Evolutionary conservation across 2,329 filamentous ascomycete genomes (phyloP).

Genomic region (Alternaria sp.): DNA sequence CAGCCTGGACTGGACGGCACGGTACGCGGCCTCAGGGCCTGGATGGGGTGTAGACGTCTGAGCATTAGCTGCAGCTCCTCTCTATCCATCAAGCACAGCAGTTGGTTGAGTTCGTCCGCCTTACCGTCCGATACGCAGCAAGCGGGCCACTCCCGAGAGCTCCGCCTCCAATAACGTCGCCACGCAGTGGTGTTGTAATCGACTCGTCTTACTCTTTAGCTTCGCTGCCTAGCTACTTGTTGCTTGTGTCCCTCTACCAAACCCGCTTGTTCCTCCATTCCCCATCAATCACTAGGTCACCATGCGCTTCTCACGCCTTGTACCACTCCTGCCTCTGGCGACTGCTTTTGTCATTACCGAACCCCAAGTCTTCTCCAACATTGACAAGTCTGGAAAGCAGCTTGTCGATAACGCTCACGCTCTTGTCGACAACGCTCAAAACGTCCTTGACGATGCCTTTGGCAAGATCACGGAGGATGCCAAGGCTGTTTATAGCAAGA

Average conservation of each 20-base stretch:
- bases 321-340: slow-evolving; percentile 60
- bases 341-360: slow-evolving; percentile 64
- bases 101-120: slow-evolving; percentile 19
- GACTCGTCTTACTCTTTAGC: slow-evolving; percentile 32
- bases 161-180: slow-evolving; percentile 23
- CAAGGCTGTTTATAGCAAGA: slow-evolving; percentile 51
- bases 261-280: slow-evolving; percentile 16
- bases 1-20: slow-evolving; percentile 18
- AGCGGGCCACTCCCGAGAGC: slow-evolving; percentile 12
- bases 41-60: not conserved
- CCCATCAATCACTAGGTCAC: slow-evolving; percentile 27
- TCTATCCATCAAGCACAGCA: not conserved
- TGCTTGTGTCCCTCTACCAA: slow-evolving; percentile 13
- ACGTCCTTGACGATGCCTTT: slow-evolving; percentile 56
- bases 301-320: slow-evolving; percentile 60
- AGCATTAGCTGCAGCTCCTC: not conserved
- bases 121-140: slow-evolving; percentile 14
- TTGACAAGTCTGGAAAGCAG: slow-evolving; percentile 37
- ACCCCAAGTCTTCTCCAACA: slow-evolving; percentile 56
- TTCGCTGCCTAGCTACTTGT: slow-evolving; percentile 21
- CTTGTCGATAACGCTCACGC: slow-evolving; percentile 34
- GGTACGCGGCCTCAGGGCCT: slow-evolving; percentile 15
- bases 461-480: slow-evolving; percentile 51
- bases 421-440: slow-evolving; percentile 45
- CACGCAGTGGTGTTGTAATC: slow-evolving; percentile 45